Conservation (phyloP, 192 early-diverging fungal genomes). For the Umbelopsis isabellina region DNA sequence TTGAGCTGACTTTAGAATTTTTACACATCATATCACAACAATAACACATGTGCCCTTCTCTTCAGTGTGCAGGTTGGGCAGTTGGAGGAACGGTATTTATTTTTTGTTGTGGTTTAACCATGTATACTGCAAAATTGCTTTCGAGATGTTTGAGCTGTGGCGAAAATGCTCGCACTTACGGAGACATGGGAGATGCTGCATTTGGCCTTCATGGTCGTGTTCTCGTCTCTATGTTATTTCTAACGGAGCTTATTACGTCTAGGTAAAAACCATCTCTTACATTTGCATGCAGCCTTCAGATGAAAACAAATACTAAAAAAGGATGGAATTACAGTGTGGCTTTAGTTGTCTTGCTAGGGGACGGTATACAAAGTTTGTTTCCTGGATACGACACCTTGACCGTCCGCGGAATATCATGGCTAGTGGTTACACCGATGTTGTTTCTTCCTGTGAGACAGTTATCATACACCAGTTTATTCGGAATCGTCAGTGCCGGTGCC, state of each 20-base stretch:
- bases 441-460: constrained; percentile 52
- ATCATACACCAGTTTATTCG: constrained; percentile 60
- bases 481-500: constrained; percentile 56
- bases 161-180: constrained; percentile 45
- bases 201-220: constrained; percentile 39
- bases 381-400: constrained; percentile 24
- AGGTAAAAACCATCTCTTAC: constrained; percentile 30
- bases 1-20: not conserved
- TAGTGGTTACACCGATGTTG: constrained; percentile 56
- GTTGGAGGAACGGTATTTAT: constrained; percentile 54
- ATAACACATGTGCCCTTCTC: not conserved
- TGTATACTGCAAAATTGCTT: constrained; percentile 64
- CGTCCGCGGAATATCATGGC: constrained; percentile 52
- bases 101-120: constrained; percentile 48
- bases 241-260: constrained; percentile 42
- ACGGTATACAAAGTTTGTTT: constrained; percentile 42
- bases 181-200: constrained; percentile 44
- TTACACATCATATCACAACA: not conserved
- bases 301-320: not conserved
- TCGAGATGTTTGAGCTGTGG: constrained; percentile 51
- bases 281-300: not conserved
- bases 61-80: constrained; percentile 58
- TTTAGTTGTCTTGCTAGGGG: constrained; percentile 42
- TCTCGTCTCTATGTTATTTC: constrained; percentile 36
- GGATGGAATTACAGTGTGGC: constrained; percentile 35